Percentiles rank a stretch among this genome's conserved stretches.
Conservation (phyloP, 192 early-diverging fungal genomes). For the Dimargaris xerosporica region DNA sequence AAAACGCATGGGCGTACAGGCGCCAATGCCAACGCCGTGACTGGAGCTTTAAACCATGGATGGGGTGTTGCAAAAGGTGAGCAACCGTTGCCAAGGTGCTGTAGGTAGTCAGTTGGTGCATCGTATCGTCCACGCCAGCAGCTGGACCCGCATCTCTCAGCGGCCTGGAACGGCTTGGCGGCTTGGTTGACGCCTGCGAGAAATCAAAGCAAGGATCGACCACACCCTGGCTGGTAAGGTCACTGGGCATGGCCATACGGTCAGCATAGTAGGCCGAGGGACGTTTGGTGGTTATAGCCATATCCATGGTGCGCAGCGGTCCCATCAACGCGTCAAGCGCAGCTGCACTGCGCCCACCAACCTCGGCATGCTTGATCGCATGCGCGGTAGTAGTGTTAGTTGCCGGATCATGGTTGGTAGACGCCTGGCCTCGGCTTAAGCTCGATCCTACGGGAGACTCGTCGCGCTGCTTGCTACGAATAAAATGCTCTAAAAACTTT, state of each 20-base stretch:
- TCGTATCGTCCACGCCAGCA: too few species aligned
- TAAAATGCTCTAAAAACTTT: conserved; percentile 57
- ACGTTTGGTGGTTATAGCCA: conserved; percentile 8
- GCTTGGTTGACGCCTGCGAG: too few species aligned
- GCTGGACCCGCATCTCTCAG: too few species aligned
- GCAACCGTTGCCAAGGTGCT: conserved; percentile 39
- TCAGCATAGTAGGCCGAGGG: conserved; percentile 6
- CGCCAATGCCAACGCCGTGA: conserved; percentile 77
- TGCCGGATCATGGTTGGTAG: too few species aligned
- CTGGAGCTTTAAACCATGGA: conserved; percentile 45
- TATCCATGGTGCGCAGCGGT: too few species aligned
- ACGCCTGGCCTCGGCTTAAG: background rate
- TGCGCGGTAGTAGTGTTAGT: too few species aligned
- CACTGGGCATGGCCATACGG: conserved; percentile 1
- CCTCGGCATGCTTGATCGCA: too few species aligned
- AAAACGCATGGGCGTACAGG: conserved; percentile 52
- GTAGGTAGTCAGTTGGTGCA: conserved; percentile 29
- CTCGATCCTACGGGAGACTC: conserved; percentile 12
- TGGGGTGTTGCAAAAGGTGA: conserved; percentile 50
- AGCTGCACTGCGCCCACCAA: too few species aligned
- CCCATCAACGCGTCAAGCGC: too few species aligned
- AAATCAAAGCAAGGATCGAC: too few species aligned
- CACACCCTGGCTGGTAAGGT: too few species aligned
- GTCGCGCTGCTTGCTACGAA: conserved; percentile 20
- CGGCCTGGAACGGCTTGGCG: background rate